Evolutionary conservation across 192 early-diverging fungal genomes (phyloP), one percentile per base, ranked within the genome.

Genomic region (Backusella morwellensis): DNA sequence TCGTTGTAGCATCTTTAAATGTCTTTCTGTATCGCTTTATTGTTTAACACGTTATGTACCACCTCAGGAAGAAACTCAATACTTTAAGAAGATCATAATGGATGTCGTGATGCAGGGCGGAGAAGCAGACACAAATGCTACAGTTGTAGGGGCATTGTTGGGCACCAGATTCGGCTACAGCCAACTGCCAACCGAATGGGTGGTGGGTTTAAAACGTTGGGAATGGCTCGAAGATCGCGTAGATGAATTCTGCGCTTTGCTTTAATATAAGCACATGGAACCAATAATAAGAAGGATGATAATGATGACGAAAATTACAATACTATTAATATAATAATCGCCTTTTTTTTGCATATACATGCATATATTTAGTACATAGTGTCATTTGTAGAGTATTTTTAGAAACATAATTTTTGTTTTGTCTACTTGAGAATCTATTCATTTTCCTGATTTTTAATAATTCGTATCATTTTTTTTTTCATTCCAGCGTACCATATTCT

Each of bases 21-120:
- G 78, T 26, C 78, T 83, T 21, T 68, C 56, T 54, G 72, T 76
- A 21, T 73, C 70, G 12, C 68, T 77, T 56, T 80, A 80, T 69
- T 67, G 66, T 15, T 83, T 83, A 42, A 83, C 82, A 9, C 75
- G 82, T 32, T 23, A 29, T n/a, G 50, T 83, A 23, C 78, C 78
- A 6, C 44, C 50, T 29, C 66, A 68, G 23, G 23, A 68, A 11
- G 73, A 80, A 38, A 79, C 75, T 4, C 72, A 77, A 21, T 56
- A 68, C 23, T 83, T 83, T 35, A 83, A 72, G n/a, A 67, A 32
- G 7, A 77, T 83, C 0, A 26, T 83, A 32, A 83, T 77, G 75
- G 82, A 83, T 40, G 29, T 83, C 29, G 76, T 78, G 6, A 50
- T 83, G 72, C 78, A 83, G 50, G 82, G 78, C 1, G 82, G 82